Evolutionary conservation across 805 yeast genomes (phyloP), one percentile per base, ranked within the genome.

Genomic region (Zygosaccharomyces lentus): DNA sequence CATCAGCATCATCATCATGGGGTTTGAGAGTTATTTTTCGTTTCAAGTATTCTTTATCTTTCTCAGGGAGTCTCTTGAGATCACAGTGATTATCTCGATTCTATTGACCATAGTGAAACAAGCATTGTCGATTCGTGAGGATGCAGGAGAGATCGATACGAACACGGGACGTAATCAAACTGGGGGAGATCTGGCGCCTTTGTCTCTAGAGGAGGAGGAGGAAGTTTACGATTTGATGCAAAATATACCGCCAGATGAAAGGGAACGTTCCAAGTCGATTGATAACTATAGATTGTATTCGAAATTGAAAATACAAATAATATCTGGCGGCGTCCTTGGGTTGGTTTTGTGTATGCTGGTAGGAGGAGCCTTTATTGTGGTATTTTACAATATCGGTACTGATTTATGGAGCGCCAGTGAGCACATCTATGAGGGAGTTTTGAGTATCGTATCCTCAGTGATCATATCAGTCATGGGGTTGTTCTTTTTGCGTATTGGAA

Each of bases 351-450:
- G 96, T 58, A 61, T 85, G 47, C 47, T 84, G 4, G 75, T 89
- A 27, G 97, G 97, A 3, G 78, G 82, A 3, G 63, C 78, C 0
- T 84, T 89, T 60, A 79, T 89, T 26, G 66, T 74, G 9, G 71
- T 81, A 4, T 89, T 89, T 64, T 87, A 88, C 58, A 61, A 81
- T 37, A 68, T 90, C 25, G 96, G 96, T 12, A 79, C 82, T 21
- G 95, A 89, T 66, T 68, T 87, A 44, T 89, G 96, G 96, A 78
- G 90, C 7, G 69, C 80, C 49, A 84, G 96, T 34, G 97, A 89
- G 62, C 80, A 93, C 57, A 73, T 87, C 43, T 89, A 96, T 86
- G 97, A 89, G 62, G 96, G 96, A 6, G 67, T 81, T 0, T 80
- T 89, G 59, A 84, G 91, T 55, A 72, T 90, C 10, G 63, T 88